These are phyloP conservation scores for Kuraishia ogatae DNA, from an alignment of 805 yeast species.

Conservation along the genomic window DNA sequence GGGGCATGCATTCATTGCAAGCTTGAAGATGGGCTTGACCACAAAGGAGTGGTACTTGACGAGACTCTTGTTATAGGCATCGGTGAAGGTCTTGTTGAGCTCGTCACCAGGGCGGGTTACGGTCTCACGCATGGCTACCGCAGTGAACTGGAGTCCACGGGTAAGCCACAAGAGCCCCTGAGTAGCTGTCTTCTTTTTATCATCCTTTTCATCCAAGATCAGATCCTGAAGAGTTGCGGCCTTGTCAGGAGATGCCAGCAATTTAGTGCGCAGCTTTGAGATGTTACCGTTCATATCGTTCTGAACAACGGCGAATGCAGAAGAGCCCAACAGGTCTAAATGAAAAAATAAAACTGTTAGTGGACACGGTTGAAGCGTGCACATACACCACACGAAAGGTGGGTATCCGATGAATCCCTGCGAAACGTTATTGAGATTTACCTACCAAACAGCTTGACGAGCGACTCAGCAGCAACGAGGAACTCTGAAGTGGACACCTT, in stretches of 20 bases:
- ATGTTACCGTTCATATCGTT: conserved; percentile 85
- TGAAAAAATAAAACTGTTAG: neutral
- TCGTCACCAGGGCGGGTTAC: conserved; percentile 56
- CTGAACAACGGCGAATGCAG: conserved; percentile 81
- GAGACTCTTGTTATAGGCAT: conserved; percentile 76
- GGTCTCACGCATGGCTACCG: conserved; percentile 78
- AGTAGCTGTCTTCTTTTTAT: conserved; percentile 66
- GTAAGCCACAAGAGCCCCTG: conserved; percentile 86
- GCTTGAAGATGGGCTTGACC: conserved; percentile 78
- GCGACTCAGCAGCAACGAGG: conserved; percentile 75
- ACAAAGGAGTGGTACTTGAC: conserved; percentile 75
- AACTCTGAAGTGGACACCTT: conserved; percentile 70
- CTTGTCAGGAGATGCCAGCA: conserved; percentile 53
- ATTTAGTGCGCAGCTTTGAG: conserved; percentile 59
- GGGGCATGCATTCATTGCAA: conserved; percentile 95
- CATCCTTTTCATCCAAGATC: conserved; percentile 61
- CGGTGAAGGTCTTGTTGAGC: conserved; percentile 69
- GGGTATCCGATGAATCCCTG: no score
- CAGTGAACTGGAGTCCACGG: conserved; percentile 85
- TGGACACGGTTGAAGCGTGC: neutral
- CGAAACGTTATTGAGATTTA: no score
- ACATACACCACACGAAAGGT: no score
- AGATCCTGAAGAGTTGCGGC: conserved; percentile 70
- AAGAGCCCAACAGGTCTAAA: conserved; percentile 63
- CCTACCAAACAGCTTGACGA: conserved; percentile 70